Base-by-base conservation (phyloP, 306 rosid species). In the Cicer arietinum region DNA sequence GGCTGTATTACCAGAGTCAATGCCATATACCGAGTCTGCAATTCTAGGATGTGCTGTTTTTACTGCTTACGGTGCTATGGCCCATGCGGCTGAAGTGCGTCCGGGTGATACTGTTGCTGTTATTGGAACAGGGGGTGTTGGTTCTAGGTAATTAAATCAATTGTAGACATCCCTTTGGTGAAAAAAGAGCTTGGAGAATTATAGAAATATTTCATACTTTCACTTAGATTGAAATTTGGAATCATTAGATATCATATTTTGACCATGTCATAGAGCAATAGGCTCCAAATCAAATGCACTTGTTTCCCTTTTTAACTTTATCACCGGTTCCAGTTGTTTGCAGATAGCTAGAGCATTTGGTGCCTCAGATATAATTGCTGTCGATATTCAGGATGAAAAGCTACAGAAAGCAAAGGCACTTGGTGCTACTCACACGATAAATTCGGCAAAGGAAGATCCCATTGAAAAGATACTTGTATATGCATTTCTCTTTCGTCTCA, bases 281-380 rank as follows among this genome's bases (percentile, higher is more conserved):
- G 43, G 71, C 41, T 81, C 61, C 53, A 48, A 48, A 52, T 76
- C 52, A 68, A 68, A 22, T 46, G 58, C 52, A 57, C 18, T 66
- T 79, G 63, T 73, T 75, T 65, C 47, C 16, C 71, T 70, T 20
- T 75, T 48, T 76, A 71, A 86, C 75, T 61, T 46, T 53, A 45
- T 79, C 67, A 64, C 61, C 61, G 71, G 58, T 77, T 83, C 81
- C 97, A 94, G 98, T 87, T 94, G 98, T 88, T 85, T 94, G 93
- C 98, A 91, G 98, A 91, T 91, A 73, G 98, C 98, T 52, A 90
- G 88, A 86, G 96, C 98, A 69, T 94, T 94, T 80, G 98, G 98
- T 80, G 97, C 98, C 58, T 90, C 98, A 25, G 90, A 91, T 72
- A 90, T 91, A 70, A 91, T 94, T 78, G 98, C 98, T 58, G 96